Evolutionary conservation across 2,329 filamentous ascomycete genomes (phyloP).

Genomic region (Scytalidium lignicola): DNA sequence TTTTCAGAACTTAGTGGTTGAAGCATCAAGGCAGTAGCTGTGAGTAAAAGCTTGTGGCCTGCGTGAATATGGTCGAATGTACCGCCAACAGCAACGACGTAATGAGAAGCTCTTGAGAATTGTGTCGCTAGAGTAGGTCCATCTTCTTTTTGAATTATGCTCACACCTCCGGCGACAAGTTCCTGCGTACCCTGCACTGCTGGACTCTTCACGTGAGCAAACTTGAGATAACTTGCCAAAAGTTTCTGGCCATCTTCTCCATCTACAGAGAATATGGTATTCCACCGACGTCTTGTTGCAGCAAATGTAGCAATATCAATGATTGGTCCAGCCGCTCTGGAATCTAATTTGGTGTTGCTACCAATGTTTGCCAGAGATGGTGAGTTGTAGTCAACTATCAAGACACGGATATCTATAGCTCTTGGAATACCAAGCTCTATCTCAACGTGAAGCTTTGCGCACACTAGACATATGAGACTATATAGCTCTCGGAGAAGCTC

Average conservation of each 20-base stretch:
- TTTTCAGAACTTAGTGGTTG: conserved; percentile 37
- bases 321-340: conserved; percentile 29
- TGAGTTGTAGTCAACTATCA: conserved; percentile 62
- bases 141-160: conserved; percentile 31
- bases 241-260: conserved; percentile 59
- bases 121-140: conserved; percentile 4
- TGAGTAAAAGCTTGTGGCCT: conserved; percentile 92
- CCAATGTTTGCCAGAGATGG: conserved; percentile 42
- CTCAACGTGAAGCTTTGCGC: conserved; percentile 49
- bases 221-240: conserved; percentile 41
- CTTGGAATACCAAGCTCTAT: conserved; percentile 60
- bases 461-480: conserved; percentile 69
- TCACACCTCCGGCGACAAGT: conserved; percentile 48
- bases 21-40: conserved; percentile 74
- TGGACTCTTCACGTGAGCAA: conserved; percentile 41
- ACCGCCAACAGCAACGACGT: conserved; percentile 75
- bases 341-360: conserved; percentile 27
- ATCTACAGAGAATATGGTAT: conserved; percentile 58
- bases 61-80: conserved; percentile 96
- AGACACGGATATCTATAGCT: conserved; percentile 69
- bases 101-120: conserved; percentile 33
- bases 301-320: conserved; percentile 47
- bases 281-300: conserved; percentile 54
- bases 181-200: conserved; percentile 47
- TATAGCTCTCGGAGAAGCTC: conserved; percentile 73